These are phyloP conservation scores for Penicillium thymicola DNA, from an alignment of 2,329 filamentous ascomycete genomes.

Conservation along the genomic window DNA sequence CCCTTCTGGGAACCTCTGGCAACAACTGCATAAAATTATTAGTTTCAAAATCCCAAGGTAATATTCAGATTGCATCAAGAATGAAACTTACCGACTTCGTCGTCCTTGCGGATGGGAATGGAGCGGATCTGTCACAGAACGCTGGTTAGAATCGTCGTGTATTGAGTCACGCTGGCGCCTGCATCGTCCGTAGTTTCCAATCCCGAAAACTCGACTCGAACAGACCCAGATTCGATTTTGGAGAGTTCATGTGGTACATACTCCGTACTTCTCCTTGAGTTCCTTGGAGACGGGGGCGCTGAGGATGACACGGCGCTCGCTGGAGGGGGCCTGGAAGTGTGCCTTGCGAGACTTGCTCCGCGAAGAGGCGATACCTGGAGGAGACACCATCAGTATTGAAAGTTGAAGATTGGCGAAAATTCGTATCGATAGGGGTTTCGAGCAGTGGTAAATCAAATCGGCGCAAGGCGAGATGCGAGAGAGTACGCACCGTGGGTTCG, in stretches of 20 bases:
- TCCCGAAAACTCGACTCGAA: constrained; percentile 6
- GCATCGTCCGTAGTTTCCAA: background rate
- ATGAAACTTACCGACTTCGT: constrained; percentile 62
- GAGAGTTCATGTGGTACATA: constrained; percentile 49
- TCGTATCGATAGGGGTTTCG: constrained; percentile 3
- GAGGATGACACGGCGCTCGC: constrained; percentile 94
- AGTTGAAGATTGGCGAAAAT: constrained; percentile 7
- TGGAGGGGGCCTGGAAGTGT: constrained; percentile 94
- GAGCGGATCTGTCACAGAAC: constrained; percentile 67
- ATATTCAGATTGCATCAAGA: background rate
- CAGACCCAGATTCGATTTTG: constrained; percentile 8
- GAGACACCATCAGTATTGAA: constrained; percentile 8
- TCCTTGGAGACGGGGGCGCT: constrained; percentile 94
- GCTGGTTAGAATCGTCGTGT: constrained; percentile 14
- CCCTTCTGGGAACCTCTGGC: constrained; percentile 94
- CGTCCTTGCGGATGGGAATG: constrained; percentile 96
- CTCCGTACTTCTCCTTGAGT: constrained; percentile 98
- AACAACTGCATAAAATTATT: constrained; percentile 52
- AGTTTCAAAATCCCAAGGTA: background rate
- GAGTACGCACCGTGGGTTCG: constrained; percentile 22
- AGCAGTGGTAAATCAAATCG: constrained; percentile 3
- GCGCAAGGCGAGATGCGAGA: constrained; percentile 1
- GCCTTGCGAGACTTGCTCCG: constrained; percentile 98
- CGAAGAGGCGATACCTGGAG: constrained; percentile 59
- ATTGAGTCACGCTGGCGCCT: background rate